These are phyloP conservation scores for Neovahlkampfia damariscottae DNA, from an alignment of 78 protist genomes.

Conservation along the genomic window DNA sequence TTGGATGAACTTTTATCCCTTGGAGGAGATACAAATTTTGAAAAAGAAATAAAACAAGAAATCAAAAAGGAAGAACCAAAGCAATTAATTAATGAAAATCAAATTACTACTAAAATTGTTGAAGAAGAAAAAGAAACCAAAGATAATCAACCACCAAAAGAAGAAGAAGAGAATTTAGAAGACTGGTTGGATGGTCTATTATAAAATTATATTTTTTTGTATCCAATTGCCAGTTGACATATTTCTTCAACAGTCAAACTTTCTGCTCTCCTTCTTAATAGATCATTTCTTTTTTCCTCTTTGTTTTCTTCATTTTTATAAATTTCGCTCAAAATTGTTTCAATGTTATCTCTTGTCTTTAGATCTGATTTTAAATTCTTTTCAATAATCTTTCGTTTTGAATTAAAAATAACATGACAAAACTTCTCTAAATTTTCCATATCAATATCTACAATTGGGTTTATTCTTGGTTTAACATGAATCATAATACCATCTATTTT, in stretches of 20 bases:
- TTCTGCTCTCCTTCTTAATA: constrained; percentile 29
- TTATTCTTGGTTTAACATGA: constrained; percentile 12
- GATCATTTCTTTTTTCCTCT: not conserved
- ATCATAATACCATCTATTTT: constrained; percentile 36
- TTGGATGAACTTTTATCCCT: too few relatives aligned
- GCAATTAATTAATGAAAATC: too few relatives aligned
- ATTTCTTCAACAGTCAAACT: constrained; percentile 23
- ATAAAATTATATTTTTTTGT: too few relatives aligned
- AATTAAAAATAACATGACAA: constrained; percentile 20
- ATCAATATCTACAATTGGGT: constrained; percentile 12
- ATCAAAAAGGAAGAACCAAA: too few relatives aligned
- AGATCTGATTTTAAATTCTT: not conserved
- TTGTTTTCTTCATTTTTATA: too few relatives aligned
- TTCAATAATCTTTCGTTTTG: constrained; percentile 19
- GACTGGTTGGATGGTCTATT: too few relatives aligned
- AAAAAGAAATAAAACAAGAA: too few relatives aligned
- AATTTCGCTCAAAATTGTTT: not conserved
- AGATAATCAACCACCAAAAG: too few relatives aligned
- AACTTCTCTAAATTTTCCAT: constrained; percentile 34
- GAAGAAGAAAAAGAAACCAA: too few relatives aligned
- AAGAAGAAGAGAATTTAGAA: too few relatives aligned
- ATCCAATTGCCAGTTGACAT: not conserved
- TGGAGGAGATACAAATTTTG: too few relatives aligned
- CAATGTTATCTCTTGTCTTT: not conserved
- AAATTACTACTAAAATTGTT: too few relatives aligned